Percentiles rank a stretch among this genome's conserved stretches.
These are phyloP conservation scores for Fagopyrum tataricum DNA, from an alignment of 148 eudicot species.

Conservation along the genomic window DNA sequence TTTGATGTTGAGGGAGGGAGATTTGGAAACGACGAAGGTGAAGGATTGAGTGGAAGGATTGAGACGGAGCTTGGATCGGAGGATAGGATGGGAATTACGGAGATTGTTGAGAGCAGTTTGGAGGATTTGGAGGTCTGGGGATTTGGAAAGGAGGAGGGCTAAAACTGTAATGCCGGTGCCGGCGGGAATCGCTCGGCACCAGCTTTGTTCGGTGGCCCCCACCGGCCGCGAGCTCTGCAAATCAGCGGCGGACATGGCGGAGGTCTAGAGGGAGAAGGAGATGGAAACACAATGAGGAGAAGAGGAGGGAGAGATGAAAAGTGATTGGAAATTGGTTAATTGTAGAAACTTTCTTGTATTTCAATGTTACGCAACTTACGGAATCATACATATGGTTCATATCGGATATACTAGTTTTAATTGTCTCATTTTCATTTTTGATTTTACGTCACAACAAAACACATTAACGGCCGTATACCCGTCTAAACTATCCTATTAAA, in stretches of 20 bases:
- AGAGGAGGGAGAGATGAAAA: neutral
- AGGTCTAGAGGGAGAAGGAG: neutral
- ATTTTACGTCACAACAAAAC: no score
- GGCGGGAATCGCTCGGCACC: conserved; percentile 72
- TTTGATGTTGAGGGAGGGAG: conserved; percentile 28
- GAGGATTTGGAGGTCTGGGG: conserved; percentile 33
- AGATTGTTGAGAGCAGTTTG: conserved; percentile 47
- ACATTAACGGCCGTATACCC: no score
- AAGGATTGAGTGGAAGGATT: conserved; percentile 22
- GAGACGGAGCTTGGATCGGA: conserved; percentile 49
- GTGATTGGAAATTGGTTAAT: neutral
- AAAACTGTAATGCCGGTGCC: conserved; percentile 77
- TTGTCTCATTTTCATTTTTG: no score
- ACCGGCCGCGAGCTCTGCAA: conserved; percentile 28
- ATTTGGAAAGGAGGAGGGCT: conserved; percentile 40
- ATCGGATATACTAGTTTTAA: no score
- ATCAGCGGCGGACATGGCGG: conserved; percentile 11
- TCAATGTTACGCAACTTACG: no score
- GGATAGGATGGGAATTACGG: conserved; percentile 64
- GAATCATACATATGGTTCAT: no score
- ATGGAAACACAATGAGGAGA: neutral
- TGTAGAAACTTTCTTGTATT: no score
- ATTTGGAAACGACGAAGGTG: conserved; percentile 34
- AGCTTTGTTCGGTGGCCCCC: conserved; percentile 65
- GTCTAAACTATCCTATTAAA: no score